Conservation (phyloP, 768 basidiomycete genomes). For the Lanmaoa rubissima region DNA sequence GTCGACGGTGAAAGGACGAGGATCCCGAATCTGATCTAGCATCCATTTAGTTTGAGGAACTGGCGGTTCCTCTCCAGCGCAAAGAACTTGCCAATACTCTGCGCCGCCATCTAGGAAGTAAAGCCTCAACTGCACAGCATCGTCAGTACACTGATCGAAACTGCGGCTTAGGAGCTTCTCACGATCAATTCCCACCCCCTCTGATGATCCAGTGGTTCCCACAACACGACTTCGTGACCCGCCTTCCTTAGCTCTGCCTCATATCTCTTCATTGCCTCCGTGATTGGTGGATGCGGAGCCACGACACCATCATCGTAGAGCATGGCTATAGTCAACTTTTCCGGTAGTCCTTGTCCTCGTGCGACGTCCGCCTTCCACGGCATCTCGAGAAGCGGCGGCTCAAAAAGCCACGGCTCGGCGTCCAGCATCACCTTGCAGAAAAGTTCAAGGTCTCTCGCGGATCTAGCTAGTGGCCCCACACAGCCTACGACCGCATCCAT, state of each 20-base stretch:
- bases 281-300: conserved; percentile 47
- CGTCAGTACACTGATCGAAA: conserved; percentile 16
- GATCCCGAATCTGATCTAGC: conserved; percentile 38
- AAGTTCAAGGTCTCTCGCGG: conserved; percentile 47
- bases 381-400: conserved; percentile 47
- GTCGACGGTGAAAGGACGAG: conserved; percentile 37
- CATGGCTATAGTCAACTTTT: conserved; percentile 44
- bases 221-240: conserved; percentile 52
- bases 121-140: conserved; percentile 36
- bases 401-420: conserved; percentile 45
- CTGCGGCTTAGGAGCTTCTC: background rate
- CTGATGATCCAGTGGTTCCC: conserved; percentile 45
- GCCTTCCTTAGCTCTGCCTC: conserved; percentile 41
- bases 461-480: conserved; percentile 47
- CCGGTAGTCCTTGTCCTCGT: conserved; percentile 38
- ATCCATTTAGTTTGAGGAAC: conserved; percentile 47
- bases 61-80: conserved; percentile 32
- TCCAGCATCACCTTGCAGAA: conserved; percentile 48
- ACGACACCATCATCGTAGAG: conserved; percentile 53
- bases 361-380: conserved; percentile 46
- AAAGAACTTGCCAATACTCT: conserved; percentile 42
- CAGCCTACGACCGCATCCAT: conserved; percentile 54
- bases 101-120: conserved; percentile 50
- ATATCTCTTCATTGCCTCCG: conserved; percentile 38
- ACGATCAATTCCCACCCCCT: conserved; percentile 49